These are phyloP conservation scores for Exophiala alcalophila DNA, from an alignment of 2,329 filamentous ascomycete genomes.

Conservation along the genomic window DNA sequence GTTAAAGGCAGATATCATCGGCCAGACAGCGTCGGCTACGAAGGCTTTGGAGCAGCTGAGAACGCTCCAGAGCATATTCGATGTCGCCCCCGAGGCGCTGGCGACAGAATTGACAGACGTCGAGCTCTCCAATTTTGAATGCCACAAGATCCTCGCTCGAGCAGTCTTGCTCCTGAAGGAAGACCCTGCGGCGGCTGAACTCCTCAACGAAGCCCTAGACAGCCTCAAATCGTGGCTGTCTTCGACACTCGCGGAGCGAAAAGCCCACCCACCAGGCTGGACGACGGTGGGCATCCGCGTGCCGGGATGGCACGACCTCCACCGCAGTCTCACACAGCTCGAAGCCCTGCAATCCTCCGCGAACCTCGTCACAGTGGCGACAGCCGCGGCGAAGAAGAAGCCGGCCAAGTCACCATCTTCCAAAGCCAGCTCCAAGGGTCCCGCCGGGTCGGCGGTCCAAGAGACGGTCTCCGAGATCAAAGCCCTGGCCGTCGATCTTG, in stretches of 20 bases:
- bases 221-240: conserved; percentile 13
- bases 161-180: conserved; percentile 9
- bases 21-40: conserved; percentile 5
- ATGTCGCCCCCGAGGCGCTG: background rate
- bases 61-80: background rate
- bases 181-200: too few species aligned
- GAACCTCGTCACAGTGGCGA: conserved; percentile 32
- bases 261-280: conserved; percentile 2
- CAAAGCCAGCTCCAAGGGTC: conserved; percentile 12
- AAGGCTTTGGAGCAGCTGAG: conserved; percentile 16
- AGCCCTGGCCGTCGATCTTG: conserved; percentile 16
- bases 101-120: conserved; percentile 22
- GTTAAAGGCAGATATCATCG: conserved; percentile 21
- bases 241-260: conserved; percentile 1
- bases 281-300: conserved; percentile 20
- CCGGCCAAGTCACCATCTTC: conserved; percentile 3
- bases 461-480: conserved; percentile 11
- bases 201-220: conserved; percentile 3
- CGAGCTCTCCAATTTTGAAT: conserved; percentile 13
- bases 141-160: conserved; percentile 10
- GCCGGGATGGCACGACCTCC: conserved; percentile 44
- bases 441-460: conserved; percentile 2
- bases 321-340: conserved; percentile 38
- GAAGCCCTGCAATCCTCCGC: conserved; percentile 43
- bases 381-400: conserved; percentile 15